phyloP scores from a whole-genome alignment of 768 basidiomycete species.

The Tricholoma sp. region DNA sequence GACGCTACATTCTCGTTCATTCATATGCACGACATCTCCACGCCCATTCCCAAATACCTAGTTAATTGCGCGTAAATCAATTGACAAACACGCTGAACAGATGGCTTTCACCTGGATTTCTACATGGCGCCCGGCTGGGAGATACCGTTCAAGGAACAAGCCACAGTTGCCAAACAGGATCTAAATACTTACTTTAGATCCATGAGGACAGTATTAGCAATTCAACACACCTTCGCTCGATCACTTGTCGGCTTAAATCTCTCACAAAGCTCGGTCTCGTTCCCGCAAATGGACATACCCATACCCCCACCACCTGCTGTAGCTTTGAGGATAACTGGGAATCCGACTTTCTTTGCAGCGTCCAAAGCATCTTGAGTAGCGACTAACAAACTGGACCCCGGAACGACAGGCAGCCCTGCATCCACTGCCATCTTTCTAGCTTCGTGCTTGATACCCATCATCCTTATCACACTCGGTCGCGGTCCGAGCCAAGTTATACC shows the following conservation, averaged over 20 bases:
- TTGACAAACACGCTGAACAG: not conserved
- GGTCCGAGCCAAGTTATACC: constrained; percentile 61
- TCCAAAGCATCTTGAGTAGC: constrained; percentile 35
- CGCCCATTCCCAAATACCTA: constrained; percentile 65
- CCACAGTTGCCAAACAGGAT: constrained; percentile 44
- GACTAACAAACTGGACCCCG: constrained; percentile 47
- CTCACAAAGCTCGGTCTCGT: constrained; percentile 30
- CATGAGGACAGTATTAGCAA: not conserved
- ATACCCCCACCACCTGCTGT: constrained; percentile 69
- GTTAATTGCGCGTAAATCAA: not conserved
- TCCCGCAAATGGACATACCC: constrained; percentile 53
- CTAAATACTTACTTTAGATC: constrained; percentile 18
- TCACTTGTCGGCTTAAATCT: constrained; percentile 31
- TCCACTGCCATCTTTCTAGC: constrained; percentile 40
- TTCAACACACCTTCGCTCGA: constrained; percentile 38
- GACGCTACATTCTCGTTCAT: constrained; percentile 66
- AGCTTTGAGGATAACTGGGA: constrained; percentile 62
- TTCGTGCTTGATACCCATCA: constrained; percentile 62
- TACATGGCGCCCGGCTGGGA: constrained; percentile 52
- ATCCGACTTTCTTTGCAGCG: constrained; percentile 41
- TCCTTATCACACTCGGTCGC: constrained; percentile 37
- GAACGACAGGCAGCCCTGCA: constrained; percentile 50
- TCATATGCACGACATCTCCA: constrained; percentile 56
- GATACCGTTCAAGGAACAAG: constrained; percentile 58
- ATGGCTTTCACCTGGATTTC: constrained; percentile 49